Percentiles rank a stretch among this genome's conserved stretches.
phyloP scores from a whole-genome alignment of 345 rosid genomes.

The Hibiscus trionum region DNA sequence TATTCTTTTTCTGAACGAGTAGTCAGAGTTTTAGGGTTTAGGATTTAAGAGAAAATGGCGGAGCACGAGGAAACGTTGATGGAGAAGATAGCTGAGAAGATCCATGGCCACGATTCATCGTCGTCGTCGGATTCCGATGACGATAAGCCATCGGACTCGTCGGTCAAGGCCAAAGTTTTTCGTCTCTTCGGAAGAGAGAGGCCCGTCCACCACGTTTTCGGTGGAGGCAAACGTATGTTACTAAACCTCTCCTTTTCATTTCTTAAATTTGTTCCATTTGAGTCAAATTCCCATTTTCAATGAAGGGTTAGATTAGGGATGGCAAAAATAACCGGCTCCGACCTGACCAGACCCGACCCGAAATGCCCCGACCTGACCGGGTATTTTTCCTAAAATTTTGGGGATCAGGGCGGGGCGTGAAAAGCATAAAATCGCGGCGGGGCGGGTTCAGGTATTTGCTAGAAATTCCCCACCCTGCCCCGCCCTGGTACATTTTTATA shows the following conservation, averaged over 20 bases:
- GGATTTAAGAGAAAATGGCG: slow-evolving; percentile 9
- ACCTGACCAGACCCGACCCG: no score
- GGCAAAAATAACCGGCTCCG: no score
- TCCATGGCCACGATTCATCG: slow-evolving; percentile 29
- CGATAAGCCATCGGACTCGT: not conserved
- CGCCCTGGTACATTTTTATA: no score
- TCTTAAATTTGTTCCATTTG: not conserved
- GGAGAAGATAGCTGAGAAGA: slow-evolving; percentile 46
- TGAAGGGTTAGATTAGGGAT: no score
- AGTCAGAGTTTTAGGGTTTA: not conserved
- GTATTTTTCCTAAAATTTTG: no score
- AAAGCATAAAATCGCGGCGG: no score
- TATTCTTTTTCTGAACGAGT: not conserved
- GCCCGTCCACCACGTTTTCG: slow-evolving; percentile 54
- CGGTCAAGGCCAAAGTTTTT: slow-evolving; percentile 37
- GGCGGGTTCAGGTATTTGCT: no score
- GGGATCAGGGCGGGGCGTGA: no score
- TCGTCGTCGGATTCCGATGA: slow-evolving; percentile 13
- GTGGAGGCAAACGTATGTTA: slow-evolving; percentile 62
- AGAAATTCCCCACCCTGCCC: no score
- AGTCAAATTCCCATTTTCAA: no score
- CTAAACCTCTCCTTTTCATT: not conserved
- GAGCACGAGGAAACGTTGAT: slow-evolving; percentile 41
- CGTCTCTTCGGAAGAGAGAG: slow-evolving; percentile 57
- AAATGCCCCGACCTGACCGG: no score